Evolutionary conservation across 805 yeast species (phyloP).

Genomic region (Priceomyces medius): DNA sequence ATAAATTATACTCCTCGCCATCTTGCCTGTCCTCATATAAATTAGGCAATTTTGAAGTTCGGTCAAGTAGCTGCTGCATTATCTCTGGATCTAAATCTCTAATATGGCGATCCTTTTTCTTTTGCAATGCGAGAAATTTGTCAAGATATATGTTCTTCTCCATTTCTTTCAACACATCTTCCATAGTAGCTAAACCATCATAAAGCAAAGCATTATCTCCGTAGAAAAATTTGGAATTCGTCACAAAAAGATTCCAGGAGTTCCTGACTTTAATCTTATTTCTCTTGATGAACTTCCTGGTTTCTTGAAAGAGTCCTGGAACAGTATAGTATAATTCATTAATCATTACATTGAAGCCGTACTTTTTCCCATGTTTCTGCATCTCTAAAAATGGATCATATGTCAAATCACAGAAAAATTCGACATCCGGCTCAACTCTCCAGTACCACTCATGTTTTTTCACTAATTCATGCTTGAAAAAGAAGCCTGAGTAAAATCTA

Average conservation of each 20-base stretch:
- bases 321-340: constrained; percentile 79
- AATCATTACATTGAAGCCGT: constrained; percentile 82
- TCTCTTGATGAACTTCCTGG: constrained; percentile 59
- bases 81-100: constrained; percentile 26
- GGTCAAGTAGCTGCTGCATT: constrained; percentile 36
- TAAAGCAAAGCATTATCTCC: constrained; percentile 24
- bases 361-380: constrained; percentile 65
- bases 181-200: constrained; percentile 16
- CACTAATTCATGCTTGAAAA: constrained; percentile 77
- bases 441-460: constrained; percentile 83
- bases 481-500: constrained; percentile 82
- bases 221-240: constrained; percentile 21
- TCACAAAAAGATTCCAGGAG: constrained; percentile 67
- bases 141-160: constrained; percentile 28
- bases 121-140: constrained; percentile 17
- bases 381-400: constrained; percentile 89
- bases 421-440: constrained; percentile 93
- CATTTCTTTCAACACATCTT: constrained; percentile 25
- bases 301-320: constrained; percentile 75
- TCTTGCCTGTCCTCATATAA: constrained; percentile 57
- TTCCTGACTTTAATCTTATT: constrained; percentile 48
- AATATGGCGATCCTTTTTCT: constrained; percentile 24
- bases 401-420: constrained; percentile 85
- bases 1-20: constrained; percentile 67
- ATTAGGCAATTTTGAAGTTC: constrained; percentile 29